These are phyloP conservation scores for Trichoderma lentiforme DNA, from an alignment of 2,329 filamentous ascomycete genomes.

Conservation along the genomic window DNA sequence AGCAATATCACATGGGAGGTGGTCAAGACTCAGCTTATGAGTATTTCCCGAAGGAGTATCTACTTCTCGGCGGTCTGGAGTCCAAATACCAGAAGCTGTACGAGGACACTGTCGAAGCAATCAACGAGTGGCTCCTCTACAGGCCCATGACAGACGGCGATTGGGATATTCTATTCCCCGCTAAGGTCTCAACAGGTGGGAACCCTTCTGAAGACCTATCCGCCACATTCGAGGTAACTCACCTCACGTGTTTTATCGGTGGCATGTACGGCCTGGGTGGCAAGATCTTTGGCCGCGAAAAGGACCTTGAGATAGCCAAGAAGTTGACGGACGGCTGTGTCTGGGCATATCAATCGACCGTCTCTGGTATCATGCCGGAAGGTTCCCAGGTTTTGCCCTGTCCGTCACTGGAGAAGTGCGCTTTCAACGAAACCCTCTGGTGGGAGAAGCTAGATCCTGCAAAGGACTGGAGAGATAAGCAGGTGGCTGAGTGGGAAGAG, in stretches of 20 bases:
- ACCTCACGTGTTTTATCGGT: constrained; percentile 66
- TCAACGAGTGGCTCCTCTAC: constrained; percentile 72
- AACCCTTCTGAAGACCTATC: constrained; percentile 38
- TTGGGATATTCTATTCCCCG: constrained; percentile 71
- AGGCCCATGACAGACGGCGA: constrained; percentile 68
- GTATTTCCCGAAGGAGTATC: constrained; percentile 65
- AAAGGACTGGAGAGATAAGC: constrained; percentile 39
- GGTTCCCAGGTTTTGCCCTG: constrained; percentile 45
- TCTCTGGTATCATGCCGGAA: constrained; percentile 65
- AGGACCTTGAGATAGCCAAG: constrained; percentile 61
- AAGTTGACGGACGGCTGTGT: constrained; percentile 66
- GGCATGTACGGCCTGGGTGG: constrained; percentile 67
- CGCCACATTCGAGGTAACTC: constrained; percentile 58
- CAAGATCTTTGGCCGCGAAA: constrained; percentile 56
- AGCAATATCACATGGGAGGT: constrained; percentile 60
- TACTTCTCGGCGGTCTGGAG: constrained; percentile 72
- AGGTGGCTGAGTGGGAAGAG: constrained; percentile 45
- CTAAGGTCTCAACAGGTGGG: constrained; percentile 52
- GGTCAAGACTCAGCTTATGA: constrained; percentile 69
- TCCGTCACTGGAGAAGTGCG: constrained; percentile 42
- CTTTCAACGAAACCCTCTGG: constrained; percentile 51
- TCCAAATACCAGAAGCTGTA: constrained; percentile 73
- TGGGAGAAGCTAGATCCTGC: constrained; percentile 47
- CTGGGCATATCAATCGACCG: constrained; percentile 63
- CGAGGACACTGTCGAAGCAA: constrained; percentile 61